Base-by-base conservation (phyloP, 1,284 basidiomycete genomes). In the Marasmius tenuissimus region DNA sequence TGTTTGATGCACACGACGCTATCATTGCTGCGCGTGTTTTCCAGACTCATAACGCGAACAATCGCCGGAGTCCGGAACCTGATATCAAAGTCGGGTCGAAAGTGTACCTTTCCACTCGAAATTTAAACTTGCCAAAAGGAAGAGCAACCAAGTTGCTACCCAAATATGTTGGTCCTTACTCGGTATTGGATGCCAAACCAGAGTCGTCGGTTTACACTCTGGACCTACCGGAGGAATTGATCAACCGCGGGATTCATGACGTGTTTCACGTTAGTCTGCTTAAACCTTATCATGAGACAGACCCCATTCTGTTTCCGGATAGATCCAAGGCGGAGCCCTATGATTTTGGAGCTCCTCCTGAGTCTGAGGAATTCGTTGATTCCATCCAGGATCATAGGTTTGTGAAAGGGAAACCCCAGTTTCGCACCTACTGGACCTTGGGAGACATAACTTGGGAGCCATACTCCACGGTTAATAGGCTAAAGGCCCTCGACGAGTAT, bases 151-250 rank as follows among this genome's bases (percentile, higher is more conserved):
- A 76, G 59, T 62, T 76, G 1, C 37, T 64, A 1, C 75, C 73
- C 0, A 70, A 70, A 51, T 76, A 61, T 60, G 67, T 75, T 34
- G 74, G 76, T 2, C 75, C 72, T 0, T 76, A 71, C 57, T 52
- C 63, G 7, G 66, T 78, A n/a, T 16, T 65, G 0, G 18, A 64
- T 8, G 70, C 69, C 35, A 37, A 63, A 9, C 64, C 61, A 3
- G 61, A 66, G 5, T 68, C 60, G 0, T 73, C 72, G 0, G 68
- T 38, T 3, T 76, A 71, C 57, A 61, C 62, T 39, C 35, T 76
- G 10, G 71, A 75, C 16, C 61, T 77, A 37, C 71, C 69, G 14
- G 64, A 59, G 6, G 64, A 66, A 20, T 39, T 74, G 3, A 59
- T 42, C 20, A 45, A 53, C 12, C 57, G 70, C 3, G 48, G 68